Conservation (phyloP, 805 yeast genomes). For the Metschnikowia vanudenii region DNA sequence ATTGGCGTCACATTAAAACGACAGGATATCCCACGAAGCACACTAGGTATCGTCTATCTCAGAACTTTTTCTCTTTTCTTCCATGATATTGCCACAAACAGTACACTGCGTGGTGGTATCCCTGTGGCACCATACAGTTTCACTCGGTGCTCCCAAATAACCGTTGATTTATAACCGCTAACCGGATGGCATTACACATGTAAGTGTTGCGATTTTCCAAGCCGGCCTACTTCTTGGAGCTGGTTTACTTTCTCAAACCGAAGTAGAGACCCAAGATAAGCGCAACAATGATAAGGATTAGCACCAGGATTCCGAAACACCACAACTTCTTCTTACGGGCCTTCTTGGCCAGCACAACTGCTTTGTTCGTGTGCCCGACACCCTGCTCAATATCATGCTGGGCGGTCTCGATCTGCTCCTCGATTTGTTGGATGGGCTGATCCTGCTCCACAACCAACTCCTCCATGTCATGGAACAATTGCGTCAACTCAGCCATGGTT, state of each 20-base stretch:
- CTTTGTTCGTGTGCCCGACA: slow-evolving; percentile 89
- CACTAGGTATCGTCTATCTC: neutral
- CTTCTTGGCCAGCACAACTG: slow-evolving; percentile 81
- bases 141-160: too few species aligned
- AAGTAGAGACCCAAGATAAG: slow-evolving; percentile 67
- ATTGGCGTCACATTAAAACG: too few species aligned
- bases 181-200: too few species aligned
- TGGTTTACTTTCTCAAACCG: slow-evolving; percentile 21
- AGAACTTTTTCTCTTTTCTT: neutral
- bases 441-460: slow-evolving; percentile 95
- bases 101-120: too few species aligned
- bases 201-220: too few species aligned
- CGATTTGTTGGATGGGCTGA: slow-evolving; percentile 77
- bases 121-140: too few species aligned
- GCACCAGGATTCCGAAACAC: slow-evolving; percentile 64
- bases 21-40: too few species aligned
- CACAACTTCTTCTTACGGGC: slow-evolving; percentile 91
- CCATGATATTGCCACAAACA: too few species aligned
- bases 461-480: slow-evolving; percentile 94
- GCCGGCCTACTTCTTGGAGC: too few species aligned
- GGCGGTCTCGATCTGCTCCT: slow-evolving; percentile 76
- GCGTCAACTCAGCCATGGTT: slow-evolving; percentile 93
- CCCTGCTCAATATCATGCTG: slow-evolving; percentile 92
- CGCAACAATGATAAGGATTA: slow-evolving; percentile 62
- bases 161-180: too few species aligned